A percentile compares a stretch with the other conserved stretches of the same genome.
These are phyloP conservation scores for peach (Prunus persica) DNA, from an alignment of 306 rosid genomes.

Conservation along the genomic window DNA sequence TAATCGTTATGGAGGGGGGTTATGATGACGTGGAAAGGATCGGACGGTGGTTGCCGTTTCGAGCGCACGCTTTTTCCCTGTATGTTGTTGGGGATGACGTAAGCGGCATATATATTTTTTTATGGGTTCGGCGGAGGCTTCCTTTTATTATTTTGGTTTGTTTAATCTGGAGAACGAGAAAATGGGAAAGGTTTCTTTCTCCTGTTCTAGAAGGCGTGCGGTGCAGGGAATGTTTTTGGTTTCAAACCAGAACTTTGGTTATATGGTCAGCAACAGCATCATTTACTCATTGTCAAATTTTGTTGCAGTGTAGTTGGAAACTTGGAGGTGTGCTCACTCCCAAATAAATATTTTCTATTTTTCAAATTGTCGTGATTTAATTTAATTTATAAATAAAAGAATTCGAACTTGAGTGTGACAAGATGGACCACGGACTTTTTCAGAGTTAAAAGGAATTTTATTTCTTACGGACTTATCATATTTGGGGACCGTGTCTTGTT, in stretches of 20 bases:
- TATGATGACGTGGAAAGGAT: neutral
- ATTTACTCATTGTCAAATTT: too few species aligned
- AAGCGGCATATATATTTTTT: neutral
- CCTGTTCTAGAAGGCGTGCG: constrained; percentile 30
- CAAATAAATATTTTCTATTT: too few species aligned
- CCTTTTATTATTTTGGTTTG: too few species aligned
- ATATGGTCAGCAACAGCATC: too few species aligned
- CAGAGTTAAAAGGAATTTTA: too few species aligned
- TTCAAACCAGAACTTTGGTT: neutral
- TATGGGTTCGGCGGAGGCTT: neutral
- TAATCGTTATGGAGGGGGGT: neutral
- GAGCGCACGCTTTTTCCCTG: neutral
- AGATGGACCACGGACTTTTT: fast-evolving
- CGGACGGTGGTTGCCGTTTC: neutral
- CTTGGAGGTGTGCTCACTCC: too few species aligned
- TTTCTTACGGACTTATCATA: fast-evolving
- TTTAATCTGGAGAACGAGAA: neutral
- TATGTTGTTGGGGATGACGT: neutral
- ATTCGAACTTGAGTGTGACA: too few species aligned
- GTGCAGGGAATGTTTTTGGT: constrained; percentile 16
- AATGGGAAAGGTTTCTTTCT: neutral
- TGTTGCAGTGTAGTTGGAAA: too few species aligned
- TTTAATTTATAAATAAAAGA: too few species aligned
- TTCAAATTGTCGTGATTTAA: too few species aligned
- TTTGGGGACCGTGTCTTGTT: too few species aligned